Conservation (phyloP, 2,329 filamentous ascomycete species). For the Gnomoniopsis sp. region DNA sequence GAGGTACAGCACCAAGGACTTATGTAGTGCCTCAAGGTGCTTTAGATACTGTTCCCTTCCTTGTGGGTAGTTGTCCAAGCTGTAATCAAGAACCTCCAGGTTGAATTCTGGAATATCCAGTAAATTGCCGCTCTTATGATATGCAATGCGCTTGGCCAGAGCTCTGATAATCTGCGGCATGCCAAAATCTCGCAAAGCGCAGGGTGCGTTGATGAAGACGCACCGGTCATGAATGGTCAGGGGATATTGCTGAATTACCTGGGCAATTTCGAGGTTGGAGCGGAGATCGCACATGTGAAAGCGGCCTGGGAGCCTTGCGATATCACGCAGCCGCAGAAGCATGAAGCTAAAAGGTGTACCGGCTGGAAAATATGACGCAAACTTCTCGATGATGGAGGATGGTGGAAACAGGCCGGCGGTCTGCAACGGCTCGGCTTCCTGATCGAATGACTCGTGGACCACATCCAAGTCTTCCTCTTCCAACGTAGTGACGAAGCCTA, state of each 20-base stretch:
- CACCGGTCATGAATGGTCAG: constrained; percentile 73
- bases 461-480: constrained; percentile 64
- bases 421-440: constrained; percentile 61
- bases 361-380: constrained; percentile 77
- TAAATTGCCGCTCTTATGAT: constrained; percentile 63
- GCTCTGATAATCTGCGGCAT: constrained; percentile 53
- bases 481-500: constrained; percentile 78
- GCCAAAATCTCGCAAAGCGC: constrained; percentile 48
- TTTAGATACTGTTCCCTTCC: constrained; percentile 56
- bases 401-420: constrained; percentile 75
- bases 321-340: constrained; percentile 68
- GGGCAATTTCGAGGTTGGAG: constrained; percentile 64
- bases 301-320: constrained; percentile 58
- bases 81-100: constrained; percentile 70
- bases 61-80: constrained; percentile 36
- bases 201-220: constrained; percentile 70
- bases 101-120: constrained; percentile 68
- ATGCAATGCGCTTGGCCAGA: constrained; percentile 67
- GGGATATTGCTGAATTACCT: constrained; percentile 68
- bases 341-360: constrained; percentile 82
- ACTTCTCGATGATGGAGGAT: constrained; percentile 65
- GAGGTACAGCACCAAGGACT: constrained; percentile 77
- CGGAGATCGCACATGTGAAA: constrained; percentile 69
- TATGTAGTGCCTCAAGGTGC: constrained; percentile 74
- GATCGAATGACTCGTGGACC: constrained; percentile 60